A percentile compares a stretch with the other conserved stretches of the same genome.
Evolutionary conservation across 73 alveolate species (phyloP).

Genomic region (Paramecium primaurelia): DNA sequence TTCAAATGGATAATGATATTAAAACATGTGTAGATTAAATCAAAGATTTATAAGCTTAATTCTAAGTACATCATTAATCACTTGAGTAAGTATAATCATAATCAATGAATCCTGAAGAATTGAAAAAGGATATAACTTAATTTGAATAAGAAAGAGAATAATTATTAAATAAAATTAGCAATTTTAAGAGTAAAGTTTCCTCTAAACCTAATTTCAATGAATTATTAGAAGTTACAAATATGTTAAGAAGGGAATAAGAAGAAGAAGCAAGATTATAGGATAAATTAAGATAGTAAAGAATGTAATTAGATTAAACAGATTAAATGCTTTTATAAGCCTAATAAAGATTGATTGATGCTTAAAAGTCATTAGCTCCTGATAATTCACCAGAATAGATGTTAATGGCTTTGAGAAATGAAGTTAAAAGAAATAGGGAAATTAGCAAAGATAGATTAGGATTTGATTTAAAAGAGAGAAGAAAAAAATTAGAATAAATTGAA

Average conservation of each 20-base stretch:
- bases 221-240: conserved; percentile 85
- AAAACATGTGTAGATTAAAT: conserved; percentile 74
- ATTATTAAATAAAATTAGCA: conserved; percentile 80
- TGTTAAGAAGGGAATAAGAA: conserved; percentile 93
- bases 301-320: conserved; percentile 85
- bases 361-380: conserved; percentile 75
- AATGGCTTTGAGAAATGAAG: conserved; percentile 80
- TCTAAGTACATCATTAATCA: conserved; percentile 81
- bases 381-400: conserved; percentile 85
- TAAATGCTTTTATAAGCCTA: conserved; percentile 75
- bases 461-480: conserved; percentile 88
- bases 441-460: conserved; percentile 86
- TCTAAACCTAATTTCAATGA: conserved; percentile 90
- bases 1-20: conserved; percentile 87
- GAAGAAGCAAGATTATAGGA: conserved; percentile 88
- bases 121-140: conserved; percentile 88
- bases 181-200: conserved; percentile 74
- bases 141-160: conserved; percentile 93
- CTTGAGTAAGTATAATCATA: conserved; percentile 52
- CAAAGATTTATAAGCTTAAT: conserved; percentile 89
- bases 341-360: conserved; percentile 85
- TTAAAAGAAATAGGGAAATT: conserved; percentile 89
- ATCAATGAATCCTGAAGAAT: conserved; percentile 87
- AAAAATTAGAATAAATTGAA: conserved; percentile 81
- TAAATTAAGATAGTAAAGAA: conserved; percentile 82